Percentiles rank a stretch among this genome's conserved stretches.
Conservation (phyloP, 2,329 filamentous ascomycete species). For the Colletotrichum tamarilloi region DNA sequence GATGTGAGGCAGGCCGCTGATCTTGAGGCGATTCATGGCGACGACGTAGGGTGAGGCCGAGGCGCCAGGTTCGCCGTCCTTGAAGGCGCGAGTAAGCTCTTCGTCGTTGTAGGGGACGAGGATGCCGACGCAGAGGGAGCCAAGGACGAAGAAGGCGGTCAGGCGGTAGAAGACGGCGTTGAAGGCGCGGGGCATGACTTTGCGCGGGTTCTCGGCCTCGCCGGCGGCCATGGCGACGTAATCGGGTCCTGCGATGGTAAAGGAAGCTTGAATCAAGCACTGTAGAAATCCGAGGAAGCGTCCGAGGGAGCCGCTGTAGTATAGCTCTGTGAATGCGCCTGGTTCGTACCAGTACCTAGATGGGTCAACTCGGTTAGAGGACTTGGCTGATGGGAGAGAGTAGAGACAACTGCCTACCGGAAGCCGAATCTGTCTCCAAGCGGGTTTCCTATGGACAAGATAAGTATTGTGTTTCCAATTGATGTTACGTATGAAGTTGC, state of each 20-base stretch:
- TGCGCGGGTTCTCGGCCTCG: constrained; percentile 77
- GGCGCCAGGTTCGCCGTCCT: constrained; percentile 69
- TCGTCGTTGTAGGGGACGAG: constrained; percentile 76
- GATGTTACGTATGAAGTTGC: not conserved
- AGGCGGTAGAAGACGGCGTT: constrained; percentile 85
- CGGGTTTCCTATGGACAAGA: constrained; percentile 66
- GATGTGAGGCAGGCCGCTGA: constrained; percentile 73
- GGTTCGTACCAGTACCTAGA: constrained; percentile 70
- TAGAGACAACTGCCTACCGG: not conserved
- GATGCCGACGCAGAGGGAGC: constrained; percentile 78
- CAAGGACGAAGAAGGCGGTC: constrained; percentile 80
- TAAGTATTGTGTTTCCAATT: too few relatives aligned
- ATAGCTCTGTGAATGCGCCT: constrained; percentile 76
- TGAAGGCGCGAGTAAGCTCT: constrained; percentile 70
- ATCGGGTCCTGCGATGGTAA: constrained; percentile 67
- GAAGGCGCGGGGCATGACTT: constrained; percentile 77
- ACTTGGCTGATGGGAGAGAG: not conserved
- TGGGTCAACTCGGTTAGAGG: not conserved
- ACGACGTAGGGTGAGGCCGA: constrained; percentile 76
- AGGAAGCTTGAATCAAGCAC: constrained; percentile 77
- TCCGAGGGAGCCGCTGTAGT: constrained; percentile 74
- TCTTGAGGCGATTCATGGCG: constrained; percentile 74
- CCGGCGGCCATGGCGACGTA: constrained; percentile 69
- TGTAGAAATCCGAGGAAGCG: constrained; percentile 80
- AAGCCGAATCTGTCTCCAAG: constrained; percentile 78